Conservation (phyloP, 2,329 filamentous ascomycete species). For the Fusarium austroafricanum region DNA sequence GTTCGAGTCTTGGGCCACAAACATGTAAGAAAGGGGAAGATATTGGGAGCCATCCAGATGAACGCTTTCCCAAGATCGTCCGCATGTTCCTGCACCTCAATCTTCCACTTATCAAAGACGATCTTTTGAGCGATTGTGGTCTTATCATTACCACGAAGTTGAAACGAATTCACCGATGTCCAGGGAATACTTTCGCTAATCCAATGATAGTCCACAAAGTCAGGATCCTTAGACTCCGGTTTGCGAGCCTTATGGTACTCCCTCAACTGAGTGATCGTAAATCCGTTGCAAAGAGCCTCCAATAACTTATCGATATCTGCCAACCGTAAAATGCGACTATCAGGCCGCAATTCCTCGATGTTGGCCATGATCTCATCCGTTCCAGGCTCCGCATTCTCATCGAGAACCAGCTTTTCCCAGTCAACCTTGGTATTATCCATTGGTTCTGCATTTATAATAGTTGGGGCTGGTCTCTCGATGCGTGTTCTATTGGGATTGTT, state of each 20-base stretch:
- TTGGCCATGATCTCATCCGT: slow-evolving; percentile 56
- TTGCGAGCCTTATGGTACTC: slow-evolving; percentile 53
- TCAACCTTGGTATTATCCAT: slow-evolving; percentile 36
- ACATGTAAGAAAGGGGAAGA: slow-evolving; percentile 61
- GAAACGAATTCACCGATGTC: slow-evolving; percentile 42
- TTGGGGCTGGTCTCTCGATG: slow-evolving; percentile 22
- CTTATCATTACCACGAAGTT: slow-evolving; percentile 52
- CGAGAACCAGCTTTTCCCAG: slow-evolving; percentile 49
- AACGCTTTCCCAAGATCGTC: slow-evolving; percentile 56
- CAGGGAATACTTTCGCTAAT: slow-evolving; percentile 56
- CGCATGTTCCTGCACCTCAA: slow-evolving; percentile 60
- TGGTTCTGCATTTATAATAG: slow-evolving; percentile 36
- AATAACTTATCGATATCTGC: slow-evolving; percentile 58
- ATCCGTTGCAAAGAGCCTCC: slow-evolving; percentile 56
- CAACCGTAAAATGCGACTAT: slow-evolving; percentile 52
- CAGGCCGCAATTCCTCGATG: slow-evolving; percentile 63
- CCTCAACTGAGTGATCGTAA: slow-evolving; percentile 59
- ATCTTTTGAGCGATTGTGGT: slow-evolving; percentile 56
- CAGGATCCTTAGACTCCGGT: slow-evolving; percentile 1
- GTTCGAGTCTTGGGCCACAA: slow-evolving; percentile 41
- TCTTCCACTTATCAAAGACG: slow-evolving; percentile 62
- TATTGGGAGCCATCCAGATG: slow-evolving; percentile 53
- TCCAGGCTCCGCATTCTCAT: slow-evolving; percentile 43
- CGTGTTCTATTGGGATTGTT: slow-evolving; percentile 52
- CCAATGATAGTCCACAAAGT: slow-evolving; percentile 54